These are phyloP conservation scores for Phyllosticta ampelicida DNA, from an alignment of 2,329 filamentous ascomycete genomes.

Conservation along the genomic window DNA sequence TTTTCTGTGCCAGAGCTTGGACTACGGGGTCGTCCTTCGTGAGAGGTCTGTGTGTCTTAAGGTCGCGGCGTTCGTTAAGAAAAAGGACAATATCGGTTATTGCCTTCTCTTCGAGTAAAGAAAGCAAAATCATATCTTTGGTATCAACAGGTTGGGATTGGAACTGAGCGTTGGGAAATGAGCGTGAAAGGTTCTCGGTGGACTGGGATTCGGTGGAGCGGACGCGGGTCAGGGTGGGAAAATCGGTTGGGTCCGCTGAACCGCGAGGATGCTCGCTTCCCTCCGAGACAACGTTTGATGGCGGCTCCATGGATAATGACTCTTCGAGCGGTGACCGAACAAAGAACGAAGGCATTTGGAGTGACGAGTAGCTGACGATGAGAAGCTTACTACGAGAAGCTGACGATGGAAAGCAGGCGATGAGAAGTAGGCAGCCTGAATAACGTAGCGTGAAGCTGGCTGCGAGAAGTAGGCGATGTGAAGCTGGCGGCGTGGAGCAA, in stretches of 20 bases:
- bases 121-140: conserved; percentile 32
- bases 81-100: conserved; percentile 28
- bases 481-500: no score
- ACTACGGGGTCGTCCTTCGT: conserved; percentile 26
- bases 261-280: not conserved
- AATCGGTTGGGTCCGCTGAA: not conserved
- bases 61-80: conserved; percentile 19
- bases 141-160: conserved; percentile 5
- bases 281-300: not conserved
- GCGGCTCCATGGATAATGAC: not conserved
- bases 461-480: not conserved
- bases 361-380: no score
- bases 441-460: not conserved
- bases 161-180: not conserved
- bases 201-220: conserved; percentile 4
- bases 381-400: not conserved
- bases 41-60: not conserved
- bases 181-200: conserved; percentile 6
- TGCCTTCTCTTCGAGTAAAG: conserved; percentile 36
- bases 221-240: conserved; percentile 3
- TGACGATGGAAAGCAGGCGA: not conserved
- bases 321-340: conserved; percentile 7
- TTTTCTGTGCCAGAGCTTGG: conserved; percentile 23
- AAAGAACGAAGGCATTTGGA: conserved; percentile 6
- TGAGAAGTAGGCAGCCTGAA: not conserved